Conservation (phyloP, 805 yeast species). For the Metschnikowia shivogae region DNA sequence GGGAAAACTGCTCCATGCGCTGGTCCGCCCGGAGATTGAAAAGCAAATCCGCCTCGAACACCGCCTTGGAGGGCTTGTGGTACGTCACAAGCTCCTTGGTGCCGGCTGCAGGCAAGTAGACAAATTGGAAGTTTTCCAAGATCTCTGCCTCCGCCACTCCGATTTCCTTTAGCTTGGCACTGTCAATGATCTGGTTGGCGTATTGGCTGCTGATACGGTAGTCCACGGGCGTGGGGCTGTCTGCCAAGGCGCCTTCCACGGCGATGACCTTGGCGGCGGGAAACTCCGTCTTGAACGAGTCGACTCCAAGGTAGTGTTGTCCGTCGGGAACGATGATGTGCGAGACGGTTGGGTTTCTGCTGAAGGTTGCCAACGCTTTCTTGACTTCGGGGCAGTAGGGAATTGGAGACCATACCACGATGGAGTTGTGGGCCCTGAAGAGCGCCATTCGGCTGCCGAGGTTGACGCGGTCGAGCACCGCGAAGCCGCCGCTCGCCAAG, state of each 20-base stretch:
- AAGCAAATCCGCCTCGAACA: constrained; percentile 58
- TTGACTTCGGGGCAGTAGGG: constrained; percentile 49
- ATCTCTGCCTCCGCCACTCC: constrained; percentile 38
- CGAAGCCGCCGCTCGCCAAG: constrained; percentile 32
- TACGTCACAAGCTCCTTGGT: constrained; percentile 56
- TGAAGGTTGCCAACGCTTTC: constrained; percentile 32
- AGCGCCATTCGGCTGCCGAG: constrained; percentile 43
- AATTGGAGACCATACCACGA: constrained; percentile 50
- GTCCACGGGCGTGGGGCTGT: constrained; percentile 33
- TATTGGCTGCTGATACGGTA: constrained; percentile 30
- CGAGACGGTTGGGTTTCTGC: constrained; percentile 34
- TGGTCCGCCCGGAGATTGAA: constrained; percentile 49
- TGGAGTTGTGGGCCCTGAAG: constrained; percentile 24
- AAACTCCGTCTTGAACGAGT: constrained; percentile 44
- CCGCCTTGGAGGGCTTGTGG: constrained; percentile 43
- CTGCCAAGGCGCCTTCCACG: constrained; percentile 39
- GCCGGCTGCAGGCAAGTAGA: constrained; percentile 50
- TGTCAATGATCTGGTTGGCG: constrained; percentile 33
- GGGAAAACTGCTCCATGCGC: constrained; percentile 40
- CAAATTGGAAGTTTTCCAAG: constrained; percentile 45
- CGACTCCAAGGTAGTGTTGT: constrained; percentile 63
- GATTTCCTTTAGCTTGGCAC: constrained; percentile 21
- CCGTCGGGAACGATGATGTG: constrained; percentile 58
- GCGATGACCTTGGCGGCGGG: constrained; percentile 55
- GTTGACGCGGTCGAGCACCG: constrained; percentile 26